Percentiles rank a stretch among this genome's conserved stretches.
phyloP scores from a whole-genome alignment of 805 yeast genomes.

The Diddensiella caesifluorescens region DNA sequence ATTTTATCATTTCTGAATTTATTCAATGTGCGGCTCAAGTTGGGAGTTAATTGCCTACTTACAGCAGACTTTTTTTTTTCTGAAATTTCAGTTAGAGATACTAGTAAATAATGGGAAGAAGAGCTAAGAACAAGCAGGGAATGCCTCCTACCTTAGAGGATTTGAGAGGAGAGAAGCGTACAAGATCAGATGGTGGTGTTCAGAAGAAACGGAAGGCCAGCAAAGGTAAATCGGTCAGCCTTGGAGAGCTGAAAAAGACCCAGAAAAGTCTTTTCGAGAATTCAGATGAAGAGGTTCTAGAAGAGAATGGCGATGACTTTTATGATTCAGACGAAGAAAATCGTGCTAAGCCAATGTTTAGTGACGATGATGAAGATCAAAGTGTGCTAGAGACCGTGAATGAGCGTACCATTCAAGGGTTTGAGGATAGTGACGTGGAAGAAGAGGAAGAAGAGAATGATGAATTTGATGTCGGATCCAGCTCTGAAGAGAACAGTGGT shows the following conservation, averaged over 20 bases:
- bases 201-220: conserved; percentile 3
- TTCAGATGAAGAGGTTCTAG: conserved; percentile 28
- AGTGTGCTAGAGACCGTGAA: conserved; percentile 39
- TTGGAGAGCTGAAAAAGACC: conserved; percentile 57
- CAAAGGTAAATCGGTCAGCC: conserved; percentile 30
- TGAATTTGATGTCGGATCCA: conserved; percentile 21
- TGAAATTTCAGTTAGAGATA: not conserved
- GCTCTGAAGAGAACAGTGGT: conserved; percentile 14
- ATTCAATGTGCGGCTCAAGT: not conserved
- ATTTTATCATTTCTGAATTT: too few relatives aligned
- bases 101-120: conserved; percentile 68
- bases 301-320: conserved; percentile 37
- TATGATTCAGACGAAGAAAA: conserved; percentile 61
- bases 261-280: conserved; percentile 64
- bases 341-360: conserved; percentile 66
- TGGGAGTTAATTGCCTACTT: not conserved
- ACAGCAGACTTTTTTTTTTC: not conserved
- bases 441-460: conserved; percentile 21
- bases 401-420: conserved; percentile 20
- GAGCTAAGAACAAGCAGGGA: conserved; percentile 87
- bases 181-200: conserved; percentile 18
- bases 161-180: conserved; percentile 36
- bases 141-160: conserved; percentile 88
- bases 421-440: conserved; percentile 19
- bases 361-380: conserved; percentile 65